phyloP scores from a whole-genome alignment of 495 filamentous ascomycete species.

The Aspergillus affinis region DNA sequence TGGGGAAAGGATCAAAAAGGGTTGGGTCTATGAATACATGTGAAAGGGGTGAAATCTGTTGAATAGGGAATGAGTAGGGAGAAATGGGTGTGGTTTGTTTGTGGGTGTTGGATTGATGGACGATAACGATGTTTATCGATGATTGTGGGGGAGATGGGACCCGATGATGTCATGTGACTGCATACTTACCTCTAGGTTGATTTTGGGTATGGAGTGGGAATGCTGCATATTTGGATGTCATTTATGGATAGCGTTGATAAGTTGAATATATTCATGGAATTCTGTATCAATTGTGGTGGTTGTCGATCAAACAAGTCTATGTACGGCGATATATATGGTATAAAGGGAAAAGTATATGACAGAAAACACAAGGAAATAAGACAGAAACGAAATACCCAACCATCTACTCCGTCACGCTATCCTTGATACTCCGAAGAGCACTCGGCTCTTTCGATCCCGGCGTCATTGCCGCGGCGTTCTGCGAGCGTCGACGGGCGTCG shows the following conservation, averaged over 20 bases:
- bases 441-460: constrained; percentile 35
- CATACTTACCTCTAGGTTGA: background rate
- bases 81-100: background rate
- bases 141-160: constrained; percentile 10
- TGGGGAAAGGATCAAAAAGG: too few species aligned
- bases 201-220: background rate
- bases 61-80: background rate
- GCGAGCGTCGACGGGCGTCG: constrained; percentile 64
- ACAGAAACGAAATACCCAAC: background rate
- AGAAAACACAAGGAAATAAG: background rate
- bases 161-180: constrained; percentile 20
- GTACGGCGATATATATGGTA: background rate
- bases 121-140: constrained; percentile 8
- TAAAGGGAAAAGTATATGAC: background rate
- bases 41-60: too few species aligned
- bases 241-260: too few species aligned
- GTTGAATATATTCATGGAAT: background rate
- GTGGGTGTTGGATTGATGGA: background rate
- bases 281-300: background rate
- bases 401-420: constrained; percentile 48
- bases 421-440: constrained; percentile 39
- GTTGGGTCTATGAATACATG: too few species aligned
- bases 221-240: too few species aligned
- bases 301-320: background rate
- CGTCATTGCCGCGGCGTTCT: constrained; percentile 40